Percentiles rank a stretch among this genome's conserved stretches.
phyloP scores from a whole-genome alignment of 2,329 filamentous ascomycete genomes.

The Blumeria graminis region DNA sequence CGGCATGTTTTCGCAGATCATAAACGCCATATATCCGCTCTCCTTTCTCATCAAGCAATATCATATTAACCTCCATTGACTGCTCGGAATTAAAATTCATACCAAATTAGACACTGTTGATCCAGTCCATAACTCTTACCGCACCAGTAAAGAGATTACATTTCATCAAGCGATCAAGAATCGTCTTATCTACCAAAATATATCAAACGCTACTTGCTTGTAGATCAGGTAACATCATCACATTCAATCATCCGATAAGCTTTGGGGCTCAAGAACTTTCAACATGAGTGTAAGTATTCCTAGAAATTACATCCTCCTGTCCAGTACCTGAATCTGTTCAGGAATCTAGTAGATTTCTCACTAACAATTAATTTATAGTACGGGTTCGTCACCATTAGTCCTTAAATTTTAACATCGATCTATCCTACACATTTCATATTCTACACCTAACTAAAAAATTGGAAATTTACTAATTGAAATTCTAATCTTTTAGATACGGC shows the following conservation, averaged over 20 bases:
- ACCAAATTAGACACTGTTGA: no score
- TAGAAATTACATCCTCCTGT: background rate
- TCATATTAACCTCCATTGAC: no score
- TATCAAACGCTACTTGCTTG: no score
- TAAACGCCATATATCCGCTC: slow-evolving; percentile 3
- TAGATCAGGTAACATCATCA: no score
- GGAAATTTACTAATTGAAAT: slow-evolving; percentile 3
- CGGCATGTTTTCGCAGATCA: background rate
- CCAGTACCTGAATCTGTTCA: slow-evolving; percentile 3
- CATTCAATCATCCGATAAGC: no score
- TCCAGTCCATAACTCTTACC: no score
- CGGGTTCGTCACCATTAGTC: background rate
- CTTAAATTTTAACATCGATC: slow-evolving; percentile 1
- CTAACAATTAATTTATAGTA: background rate
- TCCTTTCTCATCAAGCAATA: no score
- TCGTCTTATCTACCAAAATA: no score
- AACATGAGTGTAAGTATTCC: slow-evolving; percentile 14
- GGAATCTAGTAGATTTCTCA: background rate
- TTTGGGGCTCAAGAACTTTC: slow-evolving; percentile 6
- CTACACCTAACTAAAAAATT: slow-evolving; percentile 1
- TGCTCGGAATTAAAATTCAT: no score
- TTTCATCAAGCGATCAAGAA: no score
- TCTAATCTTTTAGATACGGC: slow-evolving; percentile 5
- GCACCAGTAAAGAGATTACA: no score
- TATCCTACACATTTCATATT: slow-evolving; percentile 1